These are phyloP conservation scores for Aschersonia sp. DNA, from an alignment of 2,329 filamentous ascomycete species.

Conservation along the genomic window DNA sequence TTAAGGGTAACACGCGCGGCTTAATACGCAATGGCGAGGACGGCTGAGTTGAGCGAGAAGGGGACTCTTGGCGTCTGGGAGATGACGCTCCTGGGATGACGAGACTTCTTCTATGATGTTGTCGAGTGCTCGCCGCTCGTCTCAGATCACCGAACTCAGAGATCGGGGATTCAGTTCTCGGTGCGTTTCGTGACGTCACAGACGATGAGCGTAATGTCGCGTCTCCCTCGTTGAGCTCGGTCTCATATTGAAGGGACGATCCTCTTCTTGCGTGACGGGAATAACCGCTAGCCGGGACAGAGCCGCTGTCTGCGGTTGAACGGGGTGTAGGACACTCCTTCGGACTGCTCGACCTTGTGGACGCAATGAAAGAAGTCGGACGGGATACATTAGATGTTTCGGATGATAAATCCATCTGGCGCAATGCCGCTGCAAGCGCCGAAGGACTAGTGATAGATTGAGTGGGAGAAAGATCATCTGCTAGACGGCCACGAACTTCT, in stretches of 20 bases:
- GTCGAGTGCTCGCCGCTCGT: slow-evolving; percentile 62
- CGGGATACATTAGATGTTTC: slow-evolving; percentile 23
- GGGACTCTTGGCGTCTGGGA: slow-evolving; percentile 76
- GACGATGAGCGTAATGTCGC: slow-evolving; percentile 75
- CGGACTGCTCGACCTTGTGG: slow-evolving; percentile 79
- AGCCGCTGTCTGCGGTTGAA: slow-evolving; percentile 50
- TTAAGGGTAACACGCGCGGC: slow-evolving; percentile 47
- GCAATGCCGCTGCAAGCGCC: slow-evolving; percentile 39
- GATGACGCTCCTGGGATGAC: slow-evolving; percentile 68
- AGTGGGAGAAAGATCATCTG: slow-evolving; percentile 1
- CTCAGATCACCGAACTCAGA: slow-evolving; percentile 70
- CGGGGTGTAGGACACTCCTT: slow-evolving; percentile 82
- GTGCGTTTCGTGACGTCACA: slow-evolving; percentile 48
- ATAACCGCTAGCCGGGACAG: slow-evolving; percentile 38
- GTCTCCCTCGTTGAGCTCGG: slow-evolving; percentile 75
- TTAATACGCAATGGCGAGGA: slow-evolving; percentile 85
- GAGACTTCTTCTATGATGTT: slow-evolving; percentile 75
- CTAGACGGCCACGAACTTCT: slow-evolving; percentile 6
- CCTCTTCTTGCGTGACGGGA: slow-evolving; percentile 55
- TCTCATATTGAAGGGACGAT: slow-evolving; percentile 61
- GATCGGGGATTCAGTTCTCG: slow-evolving; percentile 76
- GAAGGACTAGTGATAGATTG: slow-evolving; percentile 26
- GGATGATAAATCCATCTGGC: slow-evolving; percentile 20
- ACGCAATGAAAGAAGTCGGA: slow-evolving; percentile 43
- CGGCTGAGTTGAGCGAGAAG: slow-evolving; percentile 62